phyloP scores from a whole-genome alignment of 345 rosid species.

The Arabidopsis suecica region DNA sequence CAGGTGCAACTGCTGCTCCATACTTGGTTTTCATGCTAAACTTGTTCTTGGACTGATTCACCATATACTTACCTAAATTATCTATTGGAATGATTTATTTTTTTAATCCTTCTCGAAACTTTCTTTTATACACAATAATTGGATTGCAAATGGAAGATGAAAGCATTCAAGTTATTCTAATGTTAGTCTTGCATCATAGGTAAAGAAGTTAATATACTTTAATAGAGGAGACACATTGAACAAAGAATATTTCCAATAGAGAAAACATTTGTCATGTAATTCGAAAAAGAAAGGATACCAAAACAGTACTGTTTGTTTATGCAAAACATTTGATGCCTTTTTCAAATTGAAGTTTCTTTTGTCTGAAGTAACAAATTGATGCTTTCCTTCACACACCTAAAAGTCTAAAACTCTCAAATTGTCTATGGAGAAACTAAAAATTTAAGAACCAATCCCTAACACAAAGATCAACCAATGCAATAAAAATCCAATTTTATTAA shows the following conservation, averaged over 20 bases:
- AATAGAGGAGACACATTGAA: slow-evolving; percentile 9
- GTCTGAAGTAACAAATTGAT: slow-evolving; percentile 46
- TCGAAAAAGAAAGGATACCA: not conserved
- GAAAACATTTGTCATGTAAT: not conserved
- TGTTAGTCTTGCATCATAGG: slow-evolving; percentile 42
- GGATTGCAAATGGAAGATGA: not conserved
- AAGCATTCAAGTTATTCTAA: slow-evolving; percentile 40
- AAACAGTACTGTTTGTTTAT: slow-evolving; percentile 19
- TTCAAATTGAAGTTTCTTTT: slow-evolving; percentile 34
- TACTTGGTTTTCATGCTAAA: slow-evolving; percentile 48
- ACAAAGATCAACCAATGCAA: slow-evolving; percentile 20
- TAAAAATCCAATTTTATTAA: not conserved
- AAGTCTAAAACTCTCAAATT: slow-evolving; percentile 2
- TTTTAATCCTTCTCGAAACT: not conserved
- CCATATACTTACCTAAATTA: slow-evolving; percentile 23
- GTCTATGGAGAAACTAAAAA: slow-evolving; percentile 22
- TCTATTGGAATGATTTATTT: not conserved
- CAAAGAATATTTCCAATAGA: slow-evolving; percentile 25
- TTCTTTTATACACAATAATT: not conserved
- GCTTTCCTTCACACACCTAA: slow-evolving; percentile 52
- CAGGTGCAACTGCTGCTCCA: slow-evolving; percentile 54
- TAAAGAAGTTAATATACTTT: slow-evolving; percentile 39
- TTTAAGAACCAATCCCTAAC: not conserved
- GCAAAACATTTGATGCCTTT: slow-evolving; percentile 41
- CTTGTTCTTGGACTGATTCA: slow-evolving; percentile 32